Percentiles rank a stretch among this genome's conserved stretches.
Evolutionary conservation across 352 stramenopile species (phyloP).

Genomic region (Phytophthora syringae): DNA sequence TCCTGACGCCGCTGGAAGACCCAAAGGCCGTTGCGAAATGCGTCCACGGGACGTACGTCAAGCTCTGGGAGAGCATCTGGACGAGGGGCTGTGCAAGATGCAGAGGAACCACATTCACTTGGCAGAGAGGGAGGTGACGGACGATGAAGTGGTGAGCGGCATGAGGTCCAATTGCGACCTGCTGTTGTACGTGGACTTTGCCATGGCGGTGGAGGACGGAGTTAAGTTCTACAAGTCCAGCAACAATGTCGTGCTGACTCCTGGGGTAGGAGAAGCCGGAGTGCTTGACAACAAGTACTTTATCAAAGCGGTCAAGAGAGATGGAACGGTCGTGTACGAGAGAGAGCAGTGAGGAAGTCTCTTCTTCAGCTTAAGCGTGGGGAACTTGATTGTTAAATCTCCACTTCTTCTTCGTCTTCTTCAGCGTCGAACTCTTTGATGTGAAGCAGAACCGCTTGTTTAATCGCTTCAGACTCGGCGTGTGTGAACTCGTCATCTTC

Average conservation of each 20-base stretch:
- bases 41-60: slow-evolving; percentile 82
- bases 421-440: slow-evolving; percentile 36
- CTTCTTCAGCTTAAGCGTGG: neutral
- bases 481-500: slow-evolving; percentile 19
- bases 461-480: slow-evolving; percentile 31
- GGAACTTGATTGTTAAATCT: slow-evolving; percentile 18
- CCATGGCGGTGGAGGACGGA: slow-evolving; percentile 59
- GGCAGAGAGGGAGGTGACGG: slow-evolving; percentile 51
- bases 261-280: slow-evolving; percentile 55
- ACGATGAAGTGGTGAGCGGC: slow-evolving; percentile 77
- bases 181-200: slow-evolving; percentile 78
- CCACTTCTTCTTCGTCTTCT: slow-evolving; percentile 24
- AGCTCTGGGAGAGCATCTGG: slow-evolving; percentile 75
- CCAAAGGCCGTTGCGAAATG: slow-evolving; percentile 50
- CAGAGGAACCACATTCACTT: slow-evolving; percentile 90
- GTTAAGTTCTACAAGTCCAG: slow-evolving; percentile 87
- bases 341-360: slow-evolving; percentile 22
- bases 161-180: slow-evolving; percentile 77
- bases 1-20: slow-evolving; percentile 72
- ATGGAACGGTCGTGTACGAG: slow-evolving; percentile 64
- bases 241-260: slow-evolving; percentile 86
- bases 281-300: slow-evolving; percentile 69
- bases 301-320: slow-evolving; percentile 52
- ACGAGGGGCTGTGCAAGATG: slow-evolving; percentile 76
- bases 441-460: slow-evolving; percentile 33